Evolutionary conservation across 352 stramenopile genomes (phyloP).

Genomic region (Globisporangium viniferum): DNA sequence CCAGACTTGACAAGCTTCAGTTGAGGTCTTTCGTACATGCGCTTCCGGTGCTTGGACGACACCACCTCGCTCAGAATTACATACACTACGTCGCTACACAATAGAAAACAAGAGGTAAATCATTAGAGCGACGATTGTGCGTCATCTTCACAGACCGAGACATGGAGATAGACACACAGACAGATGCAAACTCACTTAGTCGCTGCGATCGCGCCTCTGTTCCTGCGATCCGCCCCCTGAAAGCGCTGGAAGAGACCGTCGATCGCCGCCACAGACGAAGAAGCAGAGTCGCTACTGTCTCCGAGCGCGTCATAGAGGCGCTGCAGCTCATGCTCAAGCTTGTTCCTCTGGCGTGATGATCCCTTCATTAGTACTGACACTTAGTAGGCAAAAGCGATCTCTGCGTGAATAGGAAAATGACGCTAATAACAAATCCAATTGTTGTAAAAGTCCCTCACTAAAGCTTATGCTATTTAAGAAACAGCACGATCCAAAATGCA

Average conservation of each 20-base stretch:
- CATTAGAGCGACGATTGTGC: too few species aligned
- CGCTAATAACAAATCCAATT: too few species aligned
- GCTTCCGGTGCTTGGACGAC: neutral
- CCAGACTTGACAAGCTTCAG: neutral
- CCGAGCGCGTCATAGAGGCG: neutral
- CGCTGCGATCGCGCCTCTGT: conserved; percentile 14
- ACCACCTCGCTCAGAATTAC: conserved; percentile 6
- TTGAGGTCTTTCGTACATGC: neutral
- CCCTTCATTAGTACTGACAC: neutral
- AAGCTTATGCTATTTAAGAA: too few species aligned
- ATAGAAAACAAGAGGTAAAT: neutral
- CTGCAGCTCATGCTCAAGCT: neutral
- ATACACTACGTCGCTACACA: neutral
- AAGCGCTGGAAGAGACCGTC: conserved; percentile 15
- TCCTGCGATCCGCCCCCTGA: conserved; percentile 10
- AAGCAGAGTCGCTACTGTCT: neutral
- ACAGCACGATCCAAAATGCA: too few species aligned
- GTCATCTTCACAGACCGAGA: too few species aligned
- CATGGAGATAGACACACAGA: too few species aligned
- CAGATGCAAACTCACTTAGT: neutral
- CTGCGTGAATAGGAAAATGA: too few species aligned
- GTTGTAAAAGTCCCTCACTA: too few species aligned
- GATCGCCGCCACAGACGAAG: neutral
- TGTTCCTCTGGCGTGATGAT: neutral
- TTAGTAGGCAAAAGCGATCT: neutral